These are phyloP conservation scores for Trypanosoma scelopori DNA, from an alignment of 208 protist species.

Conservation along the genomic window DNA sequence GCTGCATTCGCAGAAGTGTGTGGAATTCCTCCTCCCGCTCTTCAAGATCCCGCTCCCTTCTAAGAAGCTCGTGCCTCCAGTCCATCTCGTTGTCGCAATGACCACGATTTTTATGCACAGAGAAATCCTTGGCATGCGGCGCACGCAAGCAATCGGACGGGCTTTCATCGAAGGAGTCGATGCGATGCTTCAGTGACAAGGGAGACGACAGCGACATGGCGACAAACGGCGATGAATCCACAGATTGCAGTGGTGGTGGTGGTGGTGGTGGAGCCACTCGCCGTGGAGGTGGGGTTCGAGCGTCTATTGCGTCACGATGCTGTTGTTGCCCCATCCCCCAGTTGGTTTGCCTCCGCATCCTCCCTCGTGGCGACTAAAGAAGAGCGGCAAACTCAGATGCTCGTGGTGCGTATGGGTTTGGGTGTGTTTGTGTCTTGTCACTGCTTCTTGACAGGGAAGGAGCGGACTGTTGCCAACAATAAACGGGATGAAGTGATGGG, in stretches of 20 bases:
- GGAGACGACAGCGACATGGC: background rate
- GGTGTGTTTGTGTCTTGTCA: too few relatives aligned
- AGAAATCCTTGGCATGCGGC: background rate
- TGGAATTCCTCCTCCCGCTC: conserved; percentile 22
- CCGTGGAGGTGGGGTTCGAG: conserved; percentile 13
- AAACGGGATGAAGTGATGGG: too few relatives aligned
- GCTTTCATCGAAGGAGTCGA: background rate
- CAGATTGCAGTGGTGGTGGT: background rate
- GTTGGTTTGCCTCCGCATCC: background rate
- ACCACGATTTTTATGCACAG: background rate
- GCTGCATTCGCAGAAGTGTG: conserved; percentile 20
- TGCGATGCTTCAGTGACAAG: background rate
- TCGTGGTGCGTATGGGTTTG: background rate
- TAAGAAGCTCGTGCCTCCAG: conserved; percentile 7
- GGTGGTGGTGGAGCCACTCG: conserved; percentile 22
- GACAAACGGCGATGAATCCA: background rate
- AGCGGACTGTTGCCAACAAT: background rate
- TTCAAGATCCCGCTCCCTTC: conserved; percentile 13
- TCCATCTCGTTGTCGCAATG: background rate
- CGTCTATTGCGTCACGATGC: background rate
- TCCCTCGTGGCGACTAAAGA: too few relatives aligned
- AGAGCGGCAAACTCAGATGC: background rate
- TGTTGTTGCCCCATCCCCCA: background rate
- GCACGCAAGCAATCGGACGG: background rate
- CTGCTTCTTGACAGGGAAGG: background rate